Conservation (phyloP, 2,329 filamentous ascomycete species). For the Aspergillus pseudoviridinutans region DNA sequence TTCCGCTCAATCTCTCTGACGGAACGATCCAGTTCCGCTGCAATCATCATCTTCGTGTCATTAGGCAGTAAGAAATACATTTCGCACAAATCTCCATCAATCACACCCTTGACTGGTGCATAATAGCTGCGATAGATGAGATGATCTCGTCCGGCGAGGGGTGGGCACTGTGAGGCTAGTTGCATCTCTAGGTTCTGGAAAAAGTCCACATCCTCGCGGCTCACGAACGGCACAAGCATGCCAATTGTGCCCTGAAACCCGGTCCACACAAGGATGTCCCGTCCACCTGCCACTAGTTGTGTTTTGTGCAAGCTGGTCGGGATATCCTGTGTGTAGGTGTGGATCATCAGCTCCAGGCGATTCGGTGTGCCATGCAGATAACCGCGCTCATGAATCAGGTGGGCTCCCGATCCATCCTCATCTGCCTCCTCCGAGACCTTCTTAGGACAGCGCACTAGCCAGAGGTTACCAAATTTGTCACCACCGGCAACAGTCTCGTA, state of each 20-base stretch:
- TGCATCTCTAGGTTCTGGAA: constrained; percentile 93
- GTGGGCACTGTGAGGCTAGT: constrained; percentile 79
- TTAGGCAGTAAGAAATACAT: constrained; percentile 76
- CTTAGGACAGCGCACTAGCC: constrained; percentile 80
- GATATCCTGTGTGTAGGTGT: constrained; percentile 89
- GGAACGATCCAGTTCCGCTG: constrained; percentile 83
- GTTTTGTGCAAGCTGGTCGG: constrained; percentile 88
- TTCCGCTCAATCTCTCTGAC: constrained; percentile 94
- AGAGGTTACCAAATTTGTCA: constrained; percentile 97
- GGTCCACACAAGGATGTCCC: constrained; percentile 88
- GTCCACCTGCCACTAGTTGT: constrained; percentile 82
- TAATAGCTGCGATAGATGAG: constrained; percentile 95
- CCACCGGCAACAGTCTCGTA: constrained; percentile 94
- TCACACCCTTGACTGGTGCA: constrained; percentile 90
- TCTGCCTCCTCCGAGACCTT: constrained; percentile 87
- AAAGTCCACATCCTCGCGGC: constrained; percentile 92
- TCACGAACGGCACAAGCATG: constrained; percentile 85
- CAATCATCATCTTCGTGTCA: constrained; percentile 94
- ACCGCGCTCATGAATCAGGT: constrained; percentile 82
- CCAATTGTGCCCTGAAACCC: constrained; percentile 93
- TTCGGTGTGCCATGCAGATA: constrained; percentile 89
- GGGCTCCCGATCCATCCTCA: constrained; percentile 83
- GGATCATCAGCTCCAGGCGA: constrained; percentile 76
- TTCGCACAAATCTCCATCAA: constrained; percentile 96
- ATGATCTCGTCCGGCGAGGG: constrained; percentile 87